Base-by-base conservation (phyloP, 1,284 basidiomycete species). In the Apiotrichum porosum region DNA sequence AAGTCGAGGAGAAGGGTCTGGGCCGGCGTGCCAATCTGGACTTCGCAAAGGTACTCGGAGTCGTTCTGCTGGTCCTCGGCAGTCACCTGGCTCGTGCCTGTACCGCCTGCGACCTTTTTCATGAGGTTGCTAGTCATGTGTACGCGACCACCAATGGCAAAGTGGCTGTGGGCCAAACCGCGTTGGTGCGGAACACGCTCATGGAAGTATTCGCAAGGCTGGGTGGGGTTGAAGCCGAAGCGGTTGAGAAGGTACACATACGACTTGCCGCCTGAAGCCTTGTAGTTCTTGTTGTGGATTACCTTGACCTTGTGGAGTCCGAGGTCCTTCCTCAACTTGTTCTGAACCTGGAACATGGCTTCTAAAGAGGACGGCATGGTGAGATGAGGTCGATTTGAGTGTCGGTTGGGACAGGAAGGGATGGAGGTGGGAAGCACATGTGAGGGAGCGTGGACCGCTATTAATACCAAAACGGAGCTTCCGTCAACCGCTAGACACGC, bases 1-100 rank as follows among this genome's bases (percentile, higher is more conserved):
- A 78, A 76, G 47, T 75, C 72, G 50, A 78, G 74, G 61, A 55
- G 62, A 40, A 69, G 48, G 3, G 51, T 55, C 44, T 67, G 63
- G 3, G 57, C 50, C 0, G 66, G 62, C 3, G 65, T 63, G 3
- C 67, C 69, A 47, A 69, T 63, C 14, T 50, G 49, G 21, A 69
- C 49, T 10, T 48, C 33, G 1, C 60, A 63, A 37, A 66, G 62
- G 44, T 65, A 66, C 37, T 63, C 26, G 17, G 50, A 30, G 43
- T 51, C 49, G 26, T 37, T 36, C 39, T 51, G 49, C 39, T 42
- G 34, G 22, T 42, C 39, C 22, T 45, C 39, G 21, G 49, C 38
- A 3, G 49, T 15, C 9, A 49, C 41, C n/a, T 35, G 1, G 14
- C 47, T 42, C 6, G 26, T 18, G 34, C 13, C 34, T 13, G 10